Conservation (phyloP, 2,329 filamentous ascomycete species). For the Diaporthe longicolla region DNA sequence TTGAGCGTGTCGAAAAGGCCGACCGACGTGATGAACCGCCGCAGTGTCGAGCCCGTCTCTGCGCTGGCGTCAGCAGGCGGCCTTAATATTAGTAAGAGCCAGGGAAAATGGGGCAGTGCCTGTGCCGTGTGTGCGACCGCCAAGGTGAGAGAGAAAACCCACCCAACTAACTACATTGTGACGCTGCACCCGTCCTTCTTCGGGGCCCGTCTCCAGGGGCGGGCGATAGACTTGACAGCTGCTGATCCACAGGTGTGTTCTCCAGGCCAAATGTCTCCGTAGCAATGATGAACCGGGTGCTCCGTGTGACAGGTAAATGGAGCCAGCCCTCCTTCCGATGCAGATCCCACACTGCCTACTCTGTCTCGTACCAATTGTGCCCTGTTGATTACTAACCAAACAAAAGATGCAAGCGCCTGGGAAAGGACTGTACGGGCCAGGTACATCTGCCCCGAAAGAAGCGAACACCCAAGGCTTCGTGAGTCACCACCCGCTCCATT, state of each 20-base stretch:
- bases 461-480: conserved; percentile 65
- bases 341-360: background rate
- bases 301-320: conserved; percentile 50
- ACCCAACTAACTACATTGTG: background rate
- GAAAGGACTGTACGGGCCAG: conserved; percentile 63
- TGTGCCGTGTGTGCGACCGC: conserved; percentile 40
- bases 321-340: background rate
- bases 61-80: conserved; percentile 1
- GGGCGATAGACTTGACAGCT: background rate
- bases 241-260: conserved; percentile 1
- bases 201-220: background rate
- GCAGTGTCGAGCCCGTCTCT: conserved; percentile 32
- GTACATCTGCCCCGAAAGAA: conserved; percentile 66
- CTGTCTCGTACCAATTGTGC: too few relatives aligned
- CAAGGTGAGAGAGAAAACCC: conserved; percentile 36
- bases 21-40: conserved; percentile 28
- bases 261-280: conserved; percentile 41
- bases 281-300: conserved; percentile 7
- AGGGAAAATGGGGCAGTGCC: conserved; percentile 42
- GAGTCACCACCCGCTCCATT: conserved; percentile 47
- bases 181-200: too few relatives aligned
- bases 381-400: background rate
- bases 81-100: conserved; percentile 14
- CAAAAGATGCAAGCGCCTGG: conserved; percentile 61
- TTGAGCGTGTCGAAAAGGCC: background rate